A percentile compares a stretch with the other conserved stretches of the same genome.
These are phyloP conservation scores for Lepidium sativum DNA, from an alignment of 345 rosid genomes.

Conservation along the genomic window DNA sequence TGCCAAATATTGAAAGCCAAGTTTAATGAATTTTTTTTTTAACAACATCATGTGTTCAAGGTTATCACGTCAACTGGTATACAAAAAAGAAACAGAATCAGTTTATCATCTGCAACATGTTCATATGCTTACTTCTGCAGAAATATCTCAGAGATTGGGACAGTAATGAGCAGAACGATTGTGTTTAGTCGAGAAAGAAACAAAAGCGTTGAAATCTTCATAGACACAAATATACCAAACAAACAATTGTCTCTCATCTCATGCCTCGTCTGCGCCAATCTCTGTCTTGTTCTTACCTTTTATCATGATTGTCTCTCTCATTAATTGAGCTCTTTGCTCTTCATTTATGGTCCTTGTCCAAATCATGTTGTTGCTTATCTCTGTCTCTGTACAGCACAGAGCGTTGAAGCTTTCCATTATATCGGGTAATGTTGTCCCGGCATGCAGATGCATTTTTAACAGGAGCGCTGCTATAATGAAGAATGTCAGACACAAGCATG, in stretches of 20 bases:
- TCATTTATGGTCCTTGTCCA: slow-evolving; percentile 29
- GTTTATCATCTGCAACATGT: neutral
- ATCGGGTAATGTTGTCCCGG: slow-evolving; percentile 80
- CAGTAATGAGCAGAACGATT: neutral
- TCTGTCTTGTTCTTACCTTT: slow-evolving; percentile 52
- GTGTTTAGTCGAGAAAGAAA: neutral
- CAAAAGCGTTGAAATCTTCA: neutral
- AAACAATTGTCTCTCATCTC: neutral
- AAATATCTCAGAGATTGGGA: neutral
- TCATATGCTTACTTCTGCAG: neutral
- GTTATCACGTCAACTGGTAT: neutral
- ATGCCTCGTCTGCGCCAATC: slow-evolving; percentile 48
- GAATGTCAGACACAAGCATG: slow-evolving; percentile 29
- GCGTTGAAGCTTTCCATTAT: slow-evolving; percentile 95
- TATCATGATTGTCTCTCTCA: slow-evolving; percentile 51
- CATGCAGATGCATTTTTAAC: slow-evolving; percentile 95
- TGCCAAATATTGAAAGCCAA: slow-evolving; percentile 21
- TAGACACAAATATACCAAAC: neutral
- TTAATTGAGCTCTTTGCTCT: slow-evolving; percentile 60
- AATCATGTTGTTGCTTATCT: slow-evolving; percentile 15
- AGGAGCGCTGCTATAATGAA: slow-evolving; percentile 89
- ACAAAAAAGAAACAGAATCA: neutral
- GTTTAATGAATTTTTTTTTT: slow-evolving; percentile 2
- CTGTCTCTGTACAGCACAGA: slow-evolving; percentile 55
- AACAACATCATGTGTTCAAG: neutral